Evolutionary conservation across 768 basidiomycete species (phyloP), one percentile per base, ranked within the genome.

Genomic region (Candolleomyces efflorescens): DNA sequence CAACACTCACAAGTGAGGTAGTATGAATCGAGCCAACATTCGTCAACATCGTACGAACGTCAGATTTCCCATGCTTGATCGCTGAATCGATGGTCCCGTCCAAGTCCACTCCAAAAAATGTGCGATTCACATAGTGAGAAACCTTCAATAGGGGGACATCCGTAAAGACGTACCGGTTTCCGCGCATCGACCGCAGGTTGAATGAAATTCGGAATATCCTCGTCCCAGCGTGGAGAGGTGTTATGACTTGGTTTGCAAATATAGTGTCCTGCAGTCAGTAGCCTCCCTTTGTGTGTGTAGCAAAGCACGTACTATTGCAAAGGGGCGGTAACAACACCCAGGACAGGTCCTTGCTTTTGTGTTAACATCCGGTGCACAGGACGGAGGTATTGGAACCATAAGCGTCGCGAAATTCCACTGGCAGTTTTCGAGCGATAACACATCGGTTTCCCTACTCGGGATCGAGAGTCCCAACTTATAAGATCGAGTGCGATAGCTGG

Each of bases 1-100:
- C 17, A 3, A 22, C 1, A 56, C 75, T 18, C 59, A 80, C 80
- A 52, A 71, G 72, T 2, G 76, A 66, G 0, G 75, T 73, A 0
- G 79, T 80, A 58, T 80, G 77, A 17, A 73, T 74, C 5, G 77
- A 71, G 1, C 72, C 76, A 53, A 80, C 77, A 62, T 78, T 77
- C 36, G 77, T 61, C 12, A 69, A 56, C 10, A 82, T 62, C 6
- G 81, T 57, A 17, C 73, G 67, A 0, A 63, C 59, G 0, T 68
- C 54, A 5, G 60, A 68, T 20, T 65, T 61, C 32, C 70, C 67
- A 17, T 71, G 58, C 4, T 68, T 69, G 9, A 67, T 61, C 0
- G 78, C 76, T 6, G 64, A 68, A 39, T 78, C 78, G 38, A 82
- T 68, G 9, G n/a, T n/a, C n/a, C n/a, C n/a, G n/a, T n/a, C n/a